A percentile compares a stretch with the other conserved stretches of the same genome.
These are phyloP conservation scores for Penicillium frequentans DNA, from an alignment of 2,329 filamentous ascomycete genomes.

Conservation along the genomic window DNA sequence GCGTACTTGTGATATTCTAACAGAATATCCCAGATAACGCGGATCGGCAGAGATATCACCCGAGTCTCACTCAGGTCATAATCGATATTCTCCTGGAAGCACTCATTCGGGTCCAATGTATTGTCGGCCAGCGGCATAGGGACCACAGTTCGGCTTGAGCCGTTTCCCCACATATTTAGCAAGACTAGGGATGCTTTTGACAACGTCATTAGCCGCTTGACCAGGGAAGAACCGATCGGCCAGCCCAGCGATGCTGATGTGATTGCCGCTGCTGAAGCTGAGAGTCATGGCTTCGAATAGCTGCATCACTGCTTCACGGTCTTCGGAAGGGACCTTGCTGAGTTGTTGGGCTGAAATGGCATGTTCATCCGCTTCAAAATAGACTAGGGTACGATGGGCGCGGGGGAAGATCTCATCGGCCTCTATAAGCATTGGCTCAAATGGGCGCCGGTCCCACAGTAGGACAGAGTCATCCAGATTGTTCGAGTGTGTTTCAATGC, in stretches of 20 bases:
- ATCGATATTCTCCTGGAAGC: conserved; percentile 33
- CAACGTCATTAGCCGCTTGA: conserved; percentile 30
- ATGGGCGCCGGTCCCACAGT: conserved; percentile 67
- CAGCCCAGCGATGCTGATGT: conserved; percentile 29
- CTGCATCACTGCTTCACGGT: conserved; percentile 18
- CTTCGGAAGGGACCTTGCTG: conserved; percentile 10
- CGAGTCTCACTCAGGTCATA: conserved; percentile 34
- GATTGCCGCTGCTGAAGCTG: conserved; percentile 25
- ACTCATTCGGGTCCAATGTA: conserved; percentile 21
- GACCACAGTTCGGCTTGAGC: conserved; percentile 26
- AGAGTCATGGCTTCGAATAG: conserved; percentile 28
- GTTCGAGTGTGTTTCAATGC: conserved; percentile 33
- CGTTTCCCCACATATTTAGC: conserved; percentile 28
- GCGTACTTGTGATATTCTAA: conserved; percentile 37
- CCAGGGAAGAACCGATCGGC: conserved; percentile 31
- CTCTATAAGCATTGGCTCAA: conserved; percentile 65
- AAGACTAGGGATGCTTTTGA: conserved; percentile 35
- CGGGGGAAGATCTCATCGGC: conserved; percentile 67
- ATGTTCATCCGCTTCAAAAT: conserved; percentile 35
- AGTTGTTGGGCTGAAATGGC: conserved; percentile 22
- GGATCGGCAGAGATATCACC: conserved; percentile 29
- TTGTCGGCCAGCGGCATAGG: conserved; percentile 20
- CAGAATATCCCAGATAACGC: conserved; percentile 36
- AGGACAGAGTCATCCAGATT: conserved; percentile 54
- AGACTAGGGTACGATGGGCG: conserved; percentile 32